These are phyloP conservation scores for Aspergillus aculeatinus DNA, from an alignment of 2,329 filamentous ascomycete genomes.

Conservation along the genomic window DNA sequence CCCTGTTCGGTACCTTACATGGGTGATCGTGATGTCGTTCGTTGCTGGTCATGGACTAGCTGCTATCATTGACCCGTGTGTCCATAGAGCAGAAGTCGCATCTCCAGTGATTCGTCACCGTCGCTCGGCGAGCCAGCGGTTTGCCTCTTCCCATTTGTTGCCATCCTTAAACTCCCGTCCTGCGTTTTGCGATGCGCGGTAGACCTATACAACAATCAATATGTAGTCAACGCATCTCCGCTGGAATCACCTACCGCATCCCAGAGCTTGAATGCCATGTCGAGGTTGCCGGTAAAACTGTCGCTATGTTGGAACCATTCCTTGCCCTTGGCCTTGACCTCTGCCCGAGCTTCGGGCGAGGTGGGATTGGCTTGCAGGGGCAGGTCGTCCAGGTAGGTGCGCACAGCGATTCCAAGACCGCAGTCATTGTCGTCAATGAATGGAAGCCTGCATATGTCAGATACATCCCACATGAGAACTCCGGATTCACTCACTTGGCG, in stretches of 20 bases:
- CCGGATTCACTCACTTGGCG: constrained; percentile 58
- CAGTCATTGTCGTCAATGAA: constrained; percentile 48
- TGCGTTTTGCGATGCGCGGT: constrained; percentile 57
- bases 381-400: constrained; percentile 53
- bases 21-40: background rate
- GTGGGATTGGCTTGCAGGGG: constrained; percentile 57
- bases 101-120: constrained; percentile 26
- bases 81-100: background rate
- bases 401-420: constrained; percentile 49
- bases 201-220: constrained; percentile 46
- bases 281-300: constrained; percentile 58
- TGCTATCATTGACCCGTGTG: background rate
- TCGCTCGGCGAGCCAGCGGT: constrained; percentile 56
- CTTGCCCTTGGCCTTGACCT: constrained; percentile 53
- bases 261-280: constrained; percentile 63
- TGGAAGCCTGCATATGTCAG: constrained; percentile 35
- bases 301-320: constrained; percentile 62
- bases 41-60: background rate
- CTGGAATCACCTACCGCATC: constrained; percentile 55
- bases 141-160: constrained; percentile 58
- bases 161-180: constrained; percentile 53
- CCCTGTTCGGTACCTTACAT: background rate
- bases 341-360: constrained; percentile 48
- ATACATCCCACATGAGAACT: background rate
- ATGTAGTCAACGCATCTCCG: background rate